Conservation (phyloP, 176 grass and related monocot genomes). For the Oryza meyeriana region DNA sequence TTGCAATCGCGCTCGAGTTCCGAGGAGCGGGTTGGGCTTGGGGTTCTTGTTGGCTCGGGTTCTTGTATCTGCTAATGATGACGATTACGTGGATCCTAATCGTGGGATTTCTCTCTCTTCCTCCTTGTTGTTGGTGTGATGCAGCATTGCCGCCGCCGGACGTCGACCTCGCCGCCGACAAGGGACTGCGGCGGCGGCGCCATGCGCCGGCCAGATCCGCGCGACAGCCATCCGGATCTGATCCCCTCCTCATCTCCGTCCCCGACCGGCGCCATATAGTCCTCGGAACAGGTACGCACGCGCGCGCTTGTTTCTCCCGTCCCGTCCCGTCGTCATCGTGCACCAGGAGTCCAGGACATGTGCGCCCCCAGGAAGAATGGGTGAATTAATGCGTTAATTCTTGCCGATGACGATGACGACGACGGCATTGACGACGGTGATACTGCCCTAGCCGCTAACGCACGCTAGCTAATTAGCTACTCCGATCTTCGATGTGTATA, state of each 20-base stretch:
- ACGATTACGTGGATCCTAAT: neutral
- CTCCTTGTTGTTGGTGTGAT: neutral
- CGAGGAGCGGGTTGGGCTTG: neutral
- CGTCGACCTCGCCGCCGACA: slow-evolving; percentile 8
- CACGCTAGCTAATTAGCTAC: too few species aligned
- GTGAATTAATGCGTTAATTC: neutral
- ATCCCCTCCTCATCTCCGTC: neutral
- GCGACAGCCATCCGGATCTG: slow-evolving; percentile 23
- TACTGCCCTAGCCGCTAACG: neutral
- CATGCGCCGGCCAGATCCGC: slow-evolving; percentile 14
- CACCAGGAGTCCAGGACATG: neutral
- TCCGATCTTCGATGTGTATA: neutral
- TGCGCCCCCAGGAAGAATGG: neutral
- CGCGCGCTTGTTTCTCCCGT: too few species aligned
- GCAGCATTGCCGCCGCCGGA: slow-evolving; percentile 14
- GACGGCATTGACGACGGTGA: neutral
- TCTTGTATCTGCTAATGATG: neutral
- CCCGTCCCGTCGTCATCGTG: neutral
- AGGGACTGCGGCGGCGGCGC: neutral
- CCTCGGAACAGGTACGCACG: neutral
- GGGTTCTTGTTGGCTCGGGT: neutral
- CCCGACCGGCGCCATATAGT: neutral
- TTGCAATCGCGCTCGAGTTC: neutral
- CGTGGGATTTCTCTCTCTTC: neutral
- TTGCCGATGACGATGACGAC: neutral